Evolutionary conservation across 2,329 filamentous ascomycete species (phyloP), one percentile per base, ranked within the genome.

Genomic region (Kalmusia sp.): DNA sequence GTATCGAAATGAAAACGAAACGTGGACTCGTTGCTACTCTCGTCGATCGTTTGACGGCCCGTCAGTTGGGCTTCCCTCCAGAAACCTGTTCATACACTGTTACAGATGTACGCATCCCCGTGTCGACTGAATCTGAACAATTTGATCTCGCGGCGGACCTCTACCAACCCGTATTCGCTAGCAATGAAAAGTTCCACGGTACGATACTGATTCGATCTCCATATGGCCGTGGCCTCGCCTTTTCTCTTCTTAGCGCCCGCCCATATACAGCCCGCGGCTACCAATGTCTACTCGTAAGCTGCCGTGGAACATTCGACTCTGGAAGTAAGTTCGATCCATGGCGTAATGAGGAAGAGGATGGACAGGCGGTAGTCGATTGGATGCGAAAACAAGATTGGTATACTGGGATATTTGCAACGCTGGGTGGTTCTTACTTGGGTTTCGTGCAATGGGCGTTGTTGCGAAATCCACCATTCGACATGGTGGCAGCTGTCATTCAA

Each of bases 311-410:
- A 8, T 59, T 57, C 45, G 49, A 49, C 21, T 61, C 58, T 30
- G 53, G 43, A 12, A 53, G 53, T 6, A 41, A 51, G 2, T 59
- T 59, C 25, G 51, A 55, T 30, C 40, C 53, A 8, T 61, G 38
- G 14, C 51, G 51, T 8, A 54, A 46, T 25, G 58, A 59, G 25
- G 55, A 39, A 7, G 27, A 57, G 25, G 58, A 59, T 22, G 56
- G 56, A n/a, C 28, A 55, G 17, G 46, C 39, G 1, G 55, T 55
- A 12, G 53, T 61, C 8, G 41, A 44, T 17, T 61, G 58, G 53
- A 61, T 61, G 55, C 39, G 56, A 14, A 25, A 57, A 22, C 58
- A 60, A 31, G 30, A 35, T 4, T 60, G 57, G 57, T 60, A 57
- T 19, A 60, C 57, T 9, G 57, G 57, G 2, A 37, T 49, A 1